Base-by-base conservation (phyloP, 2,329 filamentous ascomycete genomes). In the Ophiostoma pallidulum region DNA sequence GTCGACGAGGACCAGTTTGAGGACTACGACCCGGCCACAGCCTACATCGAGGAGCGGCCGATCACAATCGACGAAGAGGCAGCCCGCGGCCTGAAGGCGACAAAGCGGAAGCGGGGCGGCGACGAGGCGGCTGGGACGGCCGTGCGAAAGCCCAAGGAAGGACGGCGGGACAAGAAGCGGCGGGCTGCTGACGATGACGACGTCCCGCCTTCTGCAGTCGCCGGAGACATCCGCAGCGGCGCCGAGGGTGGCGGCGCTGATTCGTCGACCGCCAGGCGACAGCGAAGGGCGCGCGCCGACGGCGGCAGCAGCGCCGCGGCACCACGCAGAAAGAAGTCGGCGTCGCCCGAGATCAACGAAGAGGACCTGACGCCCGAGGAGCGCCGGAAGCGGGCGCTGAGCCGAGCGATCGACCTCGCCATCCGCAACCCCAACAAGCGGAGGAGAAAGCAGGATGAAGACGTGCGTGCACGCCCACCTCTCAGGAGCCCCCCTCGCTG, bases 381-480 rank as follows among this genome's bases (percentile, higher is more conserved):
- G 68, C 77, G 86, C 58, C 80, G 90, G 57, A 82, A 84, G 58
- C 77, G 86, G 56, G 90, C 88, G 18, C 80, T 98, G 45, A 87
- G 95, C 59, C 78, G 82, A 56, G 85, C 86, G 48, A 87, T 97
- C 69, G 87, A 95, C 63, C 86, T 86, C 48, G 89, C 90, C 1
- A 72, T 94, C 57, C 94, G 94, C 70, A 86, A 86, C 57, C 81
- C 85, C 10, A 75, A 72, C 47, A 87, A 86, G 58, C 75, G 82
- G 53, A 75, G 84, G 56, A 66, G 78, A 77, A 91, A 87, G 72
- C 87, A 87, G 72, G 86, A 90, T 61, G 90, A 92, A 57, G 89
- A 94, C 64, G 86, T 90, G 73, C 47, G 82, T 72, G 18, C 4
- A 12, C 29, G 3, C 9, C 14, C 18, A 3, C 5, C 14, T 16